These are phyloP conservation scores for Kodamaea fukazawae DNA, from an alignment of 805 yeast species.

Conservation along the genomic window DNA sequence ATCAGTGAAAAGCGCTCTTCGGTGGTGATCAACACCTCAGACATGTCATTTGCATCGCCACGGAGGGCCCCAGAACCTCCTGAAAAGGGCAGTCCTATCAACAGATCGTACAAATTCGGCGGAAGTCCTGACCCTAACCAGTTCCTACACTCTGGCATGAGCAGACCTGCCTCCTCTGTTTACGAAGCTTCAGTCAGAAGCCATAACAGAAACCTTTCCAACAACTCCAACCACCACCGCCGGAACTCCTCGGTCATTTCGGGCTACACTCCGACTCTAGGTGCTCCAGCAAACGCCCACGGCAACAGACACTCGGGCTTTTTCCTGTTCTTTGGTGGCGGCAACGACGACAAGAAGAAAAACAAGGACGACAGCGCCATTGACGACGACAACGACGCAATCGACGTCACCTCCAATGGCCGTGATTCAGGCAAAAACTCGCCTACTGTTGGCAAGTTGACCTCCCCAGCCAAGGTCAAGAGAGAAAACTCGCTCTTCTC, in stretches of 20 bases:
- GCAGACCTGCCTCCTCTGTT: conserved; percentile 50
- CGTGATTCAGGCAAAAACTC: conserved; percentile 9
- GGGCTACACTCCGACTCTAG: conserved; percentile 31
- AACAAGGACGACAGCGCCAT: conserved; percentile 9
- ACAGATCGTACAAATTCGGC: conserved; percentile 32
- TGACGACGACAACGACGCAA: conserved; percentile 8
- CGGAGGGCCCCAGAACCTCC: conserved; percentile 75
- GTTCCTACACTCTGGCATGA: conserved; percentile 20
- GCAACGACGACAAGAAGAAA: conserved; percentile 18
- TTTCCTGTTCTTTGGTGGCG: conserved; percentile 47
- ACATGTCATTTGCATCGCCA: conserved; percentile 54
- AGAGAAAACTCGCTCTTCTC: conserved; percentile 14
- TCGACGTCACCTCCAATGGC: background rate
- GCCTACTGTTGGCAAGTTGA: conserved; percentile 16
- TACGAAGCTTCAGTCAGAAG: conserved; percentile 44
- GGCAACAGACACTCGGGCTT: conserved; percentile 54
- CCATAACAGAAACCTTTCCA: conserved; percentile 46
- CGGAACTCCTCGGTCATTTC: conserved; percentile 28
- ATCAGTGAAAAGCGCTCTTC: conserved; percentile 16
- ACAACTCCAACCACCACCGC: conserved; percentile 27
- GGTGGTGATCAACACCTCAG: conserved; percentile 18
- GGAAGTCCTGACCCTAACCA: conserved; percentile 21
- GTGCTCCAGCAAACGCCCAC: background rate
- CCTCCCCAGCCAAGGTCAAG: conserved; percentile 26
- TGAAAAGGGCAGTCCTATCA: conserved; percentile 24